These are phyloP conservation scores for Flaveria robusta DNA, from an alignment of 129 eudicot species.

Conservation along the genomic window DNA sequence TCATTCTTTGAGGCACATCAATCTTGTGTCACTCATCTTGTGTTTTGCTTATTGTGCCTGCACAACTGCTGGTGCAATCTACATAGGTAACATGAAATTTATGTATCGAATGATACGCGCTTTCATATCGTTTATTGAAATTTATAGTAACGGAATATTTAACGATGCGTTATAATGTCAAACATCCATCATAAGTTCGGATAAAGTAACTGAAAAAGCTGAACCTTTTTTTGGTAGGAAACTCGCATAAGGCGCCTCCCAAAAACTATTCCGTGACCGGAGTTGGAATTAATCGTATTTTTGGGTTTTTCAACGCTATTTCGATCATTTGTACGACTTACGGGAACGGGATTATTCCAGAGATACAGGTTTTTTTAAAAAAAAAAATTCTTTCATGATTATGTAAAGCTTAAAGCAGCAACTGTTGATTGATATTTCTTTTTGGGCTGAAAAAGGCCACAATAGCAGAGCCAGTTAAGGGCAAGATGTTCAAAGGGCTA, in stretches of 20 bases:
- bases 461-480: slow-evolving; percentile 68
- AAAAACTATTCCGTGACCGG: slow-evolving; percentile 51
- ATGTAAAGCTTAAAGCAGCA: not conserved
- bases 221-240: slow-evolving; percentile 32
- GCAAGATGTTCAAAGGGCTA: slow-evolving; percentile 77
- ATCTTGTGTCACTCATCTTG: slow-evolving; percentile 60
- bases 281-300: slow-evolving; percentile 49
- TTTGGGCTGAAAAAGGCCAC: slow-evolving; percentile 55
- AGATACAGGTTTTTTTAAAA: slow-evolving; percentile 87
- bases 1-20: slow-evolving; percentile 78
- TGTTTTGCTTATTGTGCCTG: slow-evolving; percentile 76
- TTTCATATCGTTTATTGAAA: not conserved
- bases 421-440: not conserved
- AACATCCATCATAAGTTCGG: too few species aligned
- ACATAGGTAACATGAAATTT: slow-evolving; percentile 48
- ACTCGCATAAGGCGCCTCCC: slow-evolving; percentile 48
- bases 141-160: too few species aligned
- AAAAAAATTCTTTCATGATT: not conserved
- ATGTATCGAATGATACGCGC: not conserved
- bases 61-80: slow-evolving; percentile 67
- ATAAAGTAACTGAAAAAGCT: not conserved
- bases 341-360: slow-evolving; percentile 84
- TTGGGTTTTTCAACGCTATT: slow-evolving; percentile 67
- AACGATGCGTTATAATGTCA: too few species aligned
- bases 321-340: slow-evolving; percentile 71